phyloP scores from a whole-genome alignment of 257 asterid species.

The Solanum sparsipilum region DNA sequence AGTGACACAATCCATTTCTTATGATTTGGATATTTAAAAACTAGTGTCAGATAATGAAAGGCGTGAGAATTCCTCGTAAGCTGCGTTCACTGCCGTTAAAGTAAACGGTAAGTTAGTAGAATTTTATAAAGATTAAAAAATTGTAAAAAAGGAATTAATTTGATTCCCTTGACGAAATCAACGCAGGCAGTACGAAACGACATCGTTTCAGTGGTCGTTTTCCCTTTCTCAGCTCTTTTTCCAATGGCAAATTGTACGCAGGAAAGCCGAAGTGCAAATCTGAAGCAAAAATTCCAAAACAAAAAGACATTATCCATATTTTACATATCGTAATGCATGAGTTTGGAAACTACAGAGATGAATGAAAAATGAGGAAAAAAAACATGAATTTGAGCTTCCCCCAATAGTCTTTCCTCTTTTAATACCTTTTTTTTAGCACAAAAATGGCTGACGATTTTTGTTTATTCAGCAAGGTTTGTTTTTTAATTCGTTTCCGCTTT shows the following conservation, averaged over 20 bases:
- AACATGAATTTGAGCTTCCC: conserved; percentile 21
- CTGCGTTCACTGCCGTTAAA: neutral
- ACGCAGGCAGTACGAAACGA: neutral
- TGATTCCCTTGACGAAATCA: conserved; percentile 1
- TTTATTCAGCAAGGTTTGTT: conserved; percentile 46
- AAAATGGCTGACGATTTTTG: conserved; percentile 68
- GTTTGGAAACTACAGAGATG: conserved; percentile 23
- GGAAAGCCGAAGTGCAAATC: neutral
- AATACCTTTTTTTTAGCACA: conserved; percentile 10
- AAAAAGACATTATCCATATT: neutral
- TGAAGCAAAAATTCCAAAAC: neutral
- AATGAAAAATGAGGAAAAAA: conserved; percentile 27
- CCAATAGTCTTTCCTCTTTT: neutral
- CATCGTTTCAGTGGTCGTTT: neutral
- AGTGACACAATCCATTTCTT: no score
- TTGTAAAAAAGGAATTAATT: neutral
- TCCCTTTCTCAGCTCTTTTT: neutral
- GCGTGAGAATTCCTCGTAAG: neutral
- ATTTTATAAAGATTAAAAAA: neutral
- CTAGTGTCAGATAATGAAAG: neutral
- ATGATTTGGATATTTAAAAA: neutral
- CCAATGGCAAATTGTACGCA: neutral
- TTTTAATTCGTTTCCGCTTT: neutral
- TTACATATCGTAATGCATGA: conserved; percentile 2
- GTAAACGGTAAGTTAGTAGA: neutral